Evolutionary conservation across 2,329 filamentous ascomycete species (phyloP), one percentile per base, ranked within the genome.

Genomic region (Colletotrichum lindemuthianum): DNA sequence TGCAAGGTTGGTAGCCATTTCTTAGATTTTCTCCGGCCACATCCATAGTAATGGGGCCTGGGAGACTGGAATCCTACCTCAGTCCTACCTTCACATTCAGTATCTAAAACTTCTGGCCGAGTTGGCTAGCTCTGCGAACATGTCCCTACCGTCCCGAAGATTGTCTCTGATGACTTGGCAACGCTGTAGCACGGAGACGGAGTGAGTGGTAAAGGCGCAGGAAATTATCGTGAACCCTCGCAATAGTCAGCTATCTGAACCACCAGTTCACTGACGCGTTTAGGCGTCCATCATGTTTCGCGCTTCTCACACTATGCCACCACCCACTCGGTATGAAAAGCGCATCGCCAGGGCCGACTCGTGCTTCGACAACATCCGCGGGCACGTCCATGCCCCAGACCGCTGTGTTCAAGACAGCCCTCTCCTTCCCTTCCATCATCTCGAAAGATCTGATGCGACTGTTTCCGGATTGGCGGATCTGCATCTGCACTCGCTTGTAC

Each of bases 351-450:
- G 86, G 80, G 0, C 79, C 75, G 12, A 98, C 73, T 5, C 78
- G 73, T 2, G 84, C 86, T 72, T 92, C 86, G 3, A 75, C 69
- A 16, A 84, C 70, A 69, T 70, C 78, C 69, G 69, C 75, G 65
- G 64, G 70, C 24, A 24, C 67, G 2, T 73, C 72, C 3, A 70
- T 69, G 2, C 76, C 78, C 96, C 95, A 98, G 3, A 97, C 84
- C 3, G 84, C 88, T 1, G 84, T 78, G 68, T 94, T 87, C 12
- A 97, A 76, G 2, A 84, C 79, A 16, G 81, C 76, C 68, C 88
- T 88, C 77, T 97, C 92, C 2, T 79, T 77, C 0, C 93, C 93
- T 55, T 89, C 83, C 93, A 98, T 97, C 94, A 98, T 97, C 73
- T 97, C 93, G 10, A 89, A 84, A 0, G 92, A 91, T 60, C 93